Evolutionary conservation across 768 basidiomycete genomes (phyloP), one percentile per base, ranked within the genome.

Genomic region (Kwoniella mangroviensis): DNA sequence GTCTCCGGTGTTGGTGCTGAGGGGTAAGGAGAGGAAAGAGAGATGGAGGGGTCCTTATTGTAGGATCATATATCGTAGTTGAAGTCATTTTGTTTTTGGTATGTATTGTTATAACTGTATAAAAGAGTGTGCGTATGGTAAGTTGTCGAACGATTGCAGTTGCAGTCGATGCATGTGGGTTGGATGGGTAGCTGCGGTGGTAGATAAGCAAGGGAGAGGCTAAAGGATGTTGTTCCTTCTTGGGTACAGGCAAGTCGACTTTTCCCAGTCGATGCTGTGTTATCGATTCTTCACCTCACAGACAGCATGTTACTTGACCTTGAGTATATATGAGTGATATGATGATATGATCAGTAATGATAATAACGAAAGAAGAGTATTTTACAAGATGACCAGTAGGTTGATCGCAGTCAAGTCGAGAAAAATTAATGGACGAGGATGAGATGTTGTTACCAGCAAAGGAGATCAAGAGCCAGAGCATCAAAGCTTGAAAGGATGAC

Each of bases 1-100:
- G 56, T 57, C 52, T 55, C 15, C 56, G 24, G 22, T 43, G 54
- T 11, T 55, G 19, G 43, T 65, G 52, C 9, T 1, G 22, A 52
- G 34, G 61, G 21, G 61, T 5, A 34, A 4, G 34, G 41, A 22
- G 19, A 28, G 24, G 10, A 51, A 59, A 4, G 53, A 5, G 5
- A 43, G 56, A 60, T 12, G 58, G 58, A 10, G 58, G n/a, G 34
- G 58, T 5, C 3, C 41, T 60, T 60, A 60, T 60, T 60, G 43
- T 60, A 60, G 58, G 40, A 60, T 60, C n/a, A 42, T 60, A 22
- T 22, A 43, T 45, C 21, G 42, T 26, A 22, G 58, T 60, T 12
- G 40, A 13, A 11, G 58, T 60, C 58, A 60, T 60, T 60, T 42
- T 28, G 40, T 10, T 42, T 17, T 24, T 17, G 4, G 4, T 0